Evolutionary conservation across 177 flowering plant genomes (phyloP), one percentile per base, ranked within the genome.

Genomic region (Vitis hybrid): DNA sequence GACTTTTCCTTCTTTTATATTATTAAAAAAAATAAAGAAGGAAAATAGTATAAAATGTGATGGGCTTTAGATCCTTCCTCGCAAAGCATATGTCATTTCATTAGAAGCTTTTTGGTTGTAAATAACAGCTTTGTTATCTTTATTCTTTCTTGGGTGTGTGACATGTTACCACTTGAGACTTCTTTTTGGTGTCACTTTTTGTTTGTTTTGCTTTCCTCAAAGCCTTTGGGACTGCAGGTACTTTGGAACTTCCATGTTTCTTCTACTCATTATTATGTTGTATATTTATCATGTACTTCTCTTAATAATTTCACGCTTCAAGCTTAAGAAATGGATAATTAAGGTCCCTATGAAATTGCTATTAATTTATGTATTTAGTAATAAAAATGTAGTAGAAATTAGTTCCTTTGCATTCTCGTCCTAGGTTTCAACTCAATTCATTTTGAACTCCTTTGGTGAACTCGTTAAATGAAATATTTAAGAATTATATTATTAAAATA

Each of bases 101-200:
- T 29, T 22, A 69, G 70, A 76, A 73, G 76, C 73, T 76, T 78
- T 73, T 66, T 62, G 75, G 75, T 74, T 76, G 72, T 65, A 75
- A 81, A 74, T 74, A 66, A 62, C 77, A 60, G 64, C 74, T 78
- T 74, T 70, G 69, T 68, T 73, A 75, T 70, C 84, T 81, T 78
- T 78, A 70, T 68, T 78, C 72, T 70, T 64, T 78, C 51, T 65
- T 18, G 72, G 70, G 74, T 70, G 65, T 66, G 76, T 75, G 81
- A 78, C 81, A 76, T 74, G 78, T 74, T 81, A 78, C 84, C 84
- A 74, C 81, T 78, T 70, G 57, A 60, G 59, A 59, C 74, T 70
- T 79, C 72, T 81, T 63, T 70, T 72, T 9, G 73, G 72, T 26
- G 55, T 72, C 72, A 74, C 84, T 76, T 79, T 78, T 74, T 81